A percentile compares a stretch with the other conserved stretches of the same genome.
phyloP scores from a whole-genome alignment of 106 monocot genomes.

The Platanthera guangdongensis region DNA sequence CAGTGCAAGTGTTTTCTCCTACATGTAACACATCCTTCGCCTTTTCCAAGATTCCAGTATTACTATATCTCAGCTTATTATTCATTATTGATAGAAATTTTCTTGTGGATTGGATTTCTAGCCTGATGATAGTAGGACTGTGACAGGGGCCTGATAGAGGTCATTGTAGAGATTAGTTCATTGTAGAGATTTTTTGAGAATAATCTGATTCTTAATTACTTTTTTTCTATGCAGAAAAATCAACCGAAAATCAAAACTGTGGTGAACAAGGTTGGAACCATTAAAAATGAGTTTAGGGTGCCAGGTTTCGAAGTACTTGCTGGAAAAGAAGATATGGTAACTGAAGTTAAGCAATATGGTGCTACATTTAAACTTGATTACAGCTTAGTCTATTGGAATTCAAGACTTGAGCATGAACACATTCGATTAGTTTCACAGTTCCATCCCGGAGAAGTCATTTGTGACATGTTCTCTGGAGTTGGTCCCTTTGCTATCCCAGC shows the following conservation, averaged over 20 bases:
- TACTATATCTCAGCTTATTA: neutral
- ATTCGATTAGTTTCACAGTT: slow-evolving; percentile 77
- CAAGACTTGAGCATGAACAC: slow-evolving; percentile 97
- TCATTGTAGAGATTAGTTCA: neutral
- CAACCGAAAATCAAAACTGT: slow-evolving; percentile 90
- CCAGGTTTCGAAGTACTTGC: slow-evolving; percentile 91
- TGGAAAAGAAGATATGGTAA: slow-evolving; percentile 75
- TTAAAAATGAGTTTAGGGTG: slow-evolving; percentile 88
- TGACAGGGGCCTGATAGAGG: too few relatives aligned
- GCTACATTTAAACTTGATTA: slow-evolving; percentile 92
- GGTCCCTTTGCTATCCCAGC: slow-evolving; percentile 96
- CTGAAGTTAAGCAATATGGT: slow-evolving; percentile 97
- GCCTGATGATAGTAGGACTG: neutral
- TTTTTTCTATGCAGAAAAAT: slow-evolving; percentile 68
- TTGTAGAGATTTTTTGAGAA: neutral
- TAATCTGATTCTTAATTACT: neutral
- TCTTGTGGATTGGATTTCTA: neutral
- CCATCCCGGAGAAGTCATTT: slow-evolving; percentile 63
- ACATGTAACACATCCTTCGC: neutral
- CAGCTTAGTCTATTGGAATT: slow-evolving; percentile 89
- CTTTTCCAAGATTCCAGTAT: neutral
- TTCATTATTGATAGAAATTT: neutral
- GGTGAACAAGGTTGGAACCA: slow-evolving; percentile 91
- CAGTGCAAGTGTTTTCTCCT: too few relatives aligned
- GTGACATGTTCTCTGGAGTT: slow-evolving; percentile 95